phyloP scores from a whole-genome alignment of 495 filamentous ascomycete genomes.

The Xylaria acuta region DNA sequence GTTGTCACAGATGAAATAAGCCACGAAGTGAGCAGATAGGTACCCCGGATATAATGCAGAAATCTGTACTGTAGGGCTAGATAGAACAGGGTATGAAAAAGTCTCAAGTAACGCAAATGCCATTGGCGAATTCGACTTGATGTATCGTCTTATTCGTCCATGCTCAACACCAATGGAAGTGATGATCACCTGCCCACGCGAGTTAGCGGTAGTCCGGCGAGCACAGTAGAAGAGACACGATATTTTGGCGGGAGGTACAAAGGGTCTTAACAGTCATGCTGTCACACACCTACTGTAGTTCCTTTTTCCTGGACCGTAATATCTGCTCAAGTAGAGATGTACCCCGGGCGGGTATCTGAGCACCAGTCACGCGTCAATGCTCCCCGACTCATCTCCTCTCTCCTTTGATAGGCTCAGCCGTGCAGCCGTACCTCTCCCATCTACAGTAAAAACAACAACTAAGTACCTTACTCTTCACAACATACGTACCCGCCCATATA shows the following conservation, averaged over 20 bases:
- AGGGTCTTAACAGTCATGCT: not conserved
- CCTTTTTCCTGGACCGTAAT: not conserved
- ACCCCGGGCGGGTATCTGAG: not conserved
- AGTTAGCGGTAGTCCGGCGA: not conserved
- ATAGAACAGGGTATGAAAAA: not conserved
- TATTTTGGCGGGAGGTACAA: not conserved
- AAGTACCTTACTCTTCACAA: too few relatives aligned
- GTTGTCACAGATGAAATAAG: not conserved
- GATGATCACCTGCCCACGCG: not conserved
- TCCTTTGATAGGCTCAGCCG: not conserved
- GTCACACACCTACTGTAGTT: not conserved
- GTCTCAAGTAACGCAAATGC: not conserved
- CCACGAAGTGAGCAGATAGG: not conserved
- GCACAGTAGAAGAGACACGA: not conserved
- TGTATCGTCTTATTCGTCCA: not conserved
- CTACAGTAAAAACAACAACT: not conserved
- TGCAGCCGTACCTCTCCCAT: not conserved
- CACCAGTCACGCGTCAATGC: not conserved
- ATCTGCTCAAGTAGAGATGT: not conserved
- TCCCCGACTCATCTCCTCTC: not conserved
- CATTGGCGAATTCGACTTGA: not conserved
- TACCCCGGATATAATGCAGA: not conserved
- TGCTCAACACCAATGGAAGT: not conserved
- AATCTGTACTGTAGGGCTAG: not conserved
- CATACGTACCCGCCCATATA: not conserved